phyloP scores from a whole-genome alignment of 495 filamentous ascomycete species.

The Penicillium mononematosum region DNA sequence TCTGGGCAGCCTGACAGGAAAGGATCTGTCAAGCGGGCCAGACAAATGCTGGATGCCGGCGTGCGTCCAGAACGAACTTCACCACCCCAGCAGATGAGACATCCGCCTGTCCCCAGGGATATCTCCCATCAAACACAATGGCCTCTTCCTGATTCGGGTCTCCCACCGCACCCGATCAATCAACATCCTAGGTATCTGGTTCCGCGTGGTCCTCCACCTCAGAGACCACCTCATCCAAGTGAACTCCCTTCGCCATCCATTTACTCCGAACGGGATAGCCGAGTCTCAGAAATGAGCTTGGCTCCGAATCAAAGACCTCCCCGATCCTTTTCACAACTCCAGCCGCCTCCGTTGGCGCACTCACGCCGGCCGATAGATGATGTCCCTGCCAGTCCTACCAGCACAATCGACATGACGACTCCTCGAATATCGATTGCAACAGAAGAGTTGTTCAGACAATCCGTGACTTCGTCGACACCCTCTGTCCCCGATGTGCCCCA shows the following conservation, averaged over 20 bases:
- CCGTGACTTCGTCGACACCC: slow-evolving; percentile 32
- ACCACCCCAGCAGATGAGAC: slow-evolving; percentile 22
- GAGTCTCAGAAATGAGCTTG: slow-evolving; percentile 48
- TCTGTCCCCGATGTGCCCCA: slow-evolving; percentile 51
- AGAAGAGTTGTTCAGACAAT: slow-evolving; percentile 37
- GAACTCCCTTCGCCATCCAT: slow-evolving; percentile 39
- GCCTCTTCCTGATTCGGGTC: slow-evolving; percentile 43
- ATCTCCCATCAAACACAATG: slow-evolving; percentile 32
- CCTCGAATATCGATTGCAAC: slow-evolving; percentile 33
- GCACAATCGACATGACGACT: slow-evolving; percentile 28
- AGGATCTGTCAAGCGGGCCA: slow-evolving; percentile 50
- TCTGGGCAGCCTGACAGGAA: slow-evolving; percentile 24
- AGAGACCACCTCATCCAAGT: slow-evolving; percentile 63
- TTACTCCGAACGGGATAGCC: slow-evolving; percentile 51
- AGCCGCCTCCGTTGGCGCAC: slow-evolving; percentile 32
- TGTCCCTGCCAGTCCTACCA: slow-evolving; percentile 36
- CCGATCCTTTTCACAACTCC: slow-evolving; percentile 50
- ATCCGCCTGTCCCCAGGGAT: slow-evolving; percentile 29
- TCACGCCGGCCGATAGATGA: slow-evolving; percentile 26
- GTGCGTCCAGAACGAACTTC: slow-evolving; percentile 37
- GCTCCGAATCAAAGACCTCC: slow-evolving; percentile 50
- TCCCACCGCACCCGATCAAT: slow-evolving; percentile 31
- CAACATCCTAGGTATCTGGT: slow-evolving; percentile 43
- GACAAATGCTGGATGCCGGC: slow-evolving; percentile 54
- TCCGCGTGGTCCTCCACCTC: slow-evolving; percentile 59